phyloP scores from a whole-genome alignment of 305 asterid genomes.

The Plantago coronopus region DNA sequence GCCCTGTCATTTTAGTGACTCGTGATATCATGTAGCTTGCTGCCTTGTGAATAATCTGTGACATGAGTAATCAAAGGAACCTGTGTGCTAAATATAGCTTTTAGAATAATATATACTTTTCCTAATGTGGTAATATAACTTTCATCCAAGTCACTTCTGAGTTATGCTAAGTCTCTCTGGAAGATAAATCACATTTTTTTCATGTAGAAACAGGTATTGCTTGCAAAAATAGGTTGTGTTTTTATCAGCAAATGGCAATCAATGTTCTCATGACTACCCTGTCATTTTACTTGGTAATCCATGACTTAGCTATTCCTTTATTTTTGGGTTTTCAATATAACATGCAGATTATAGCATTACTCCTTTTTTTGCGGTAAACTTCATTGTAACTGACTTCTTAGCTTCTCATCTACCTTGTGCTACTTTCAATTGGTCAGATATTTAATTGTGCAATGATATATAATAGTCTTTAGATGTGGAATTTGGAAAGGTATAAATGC shows the following conservation, averaged over 20 bases:
- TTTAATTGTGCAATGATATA: background rate
- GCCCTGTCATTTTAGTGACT: background rate
- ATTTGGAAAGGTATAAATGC: conserved; percentile 2
- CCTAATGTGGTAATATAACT: conserved; percentile 10
- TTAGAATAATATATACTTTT: conserved; percentile 5
- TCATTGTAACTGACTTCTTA: background rate
- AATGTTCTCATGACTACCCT: conserved; percentile 8
- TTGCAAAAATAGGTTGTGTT: no score
- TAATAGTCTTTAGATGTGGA: conserved; percentile 6
- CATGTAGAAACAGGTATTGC: background rate
- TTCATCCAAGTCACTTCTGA: conserved; percentile 1
- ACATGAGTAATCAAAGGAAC: conserved; percentile 6
- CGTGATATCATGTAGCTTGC: conserved; percentile 5
- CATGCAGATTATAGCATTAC: no score
- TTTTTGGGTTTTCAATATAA: no score
- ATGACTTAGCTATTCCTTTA: no score
- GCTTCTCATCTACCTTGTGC: conserved; percentile 3
- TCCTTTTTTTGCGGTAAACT: no score
- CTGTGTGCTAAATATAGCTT: background rate
- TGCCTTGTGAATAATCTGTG: conserved; percentile 16
- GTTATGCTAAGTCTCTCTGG: background rate
- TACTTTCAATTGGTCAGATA: background rate
- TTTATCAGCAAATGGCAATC: background rate
- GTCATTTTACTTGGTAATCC: conserved; percentile 1
- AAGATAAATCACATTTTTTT: conserved; percentile 2